Conservation (phyloP, 805 yeast species). For the Saccharomyces mikatae region DNA sequence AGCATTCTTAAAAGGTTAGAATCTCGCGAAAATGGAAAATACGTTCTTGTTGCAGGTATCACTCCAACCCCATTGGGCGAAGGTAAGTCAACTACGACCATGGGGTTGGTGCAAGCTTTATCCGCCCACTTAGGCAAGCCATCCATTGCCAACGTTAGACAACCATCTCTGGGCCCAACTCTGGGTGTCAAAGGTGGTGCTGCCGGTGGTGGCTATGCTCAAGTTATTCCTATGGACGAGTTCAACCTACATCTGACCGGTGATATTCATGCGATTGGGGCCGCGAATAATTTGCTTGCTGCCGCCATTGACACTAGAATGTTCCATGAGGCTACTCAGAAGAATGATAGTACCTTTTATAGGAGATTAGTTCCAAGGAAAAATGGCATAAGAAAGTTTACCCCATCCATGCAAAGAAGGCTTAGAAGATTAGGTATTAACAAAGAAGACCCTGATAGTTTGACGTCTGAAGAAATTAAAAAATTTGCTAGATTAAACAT, state of each 20-base stretch:
- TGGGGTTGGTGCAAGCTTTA: slow-evolving; percentile 93
- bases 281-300: slow-evolving; percentile 87
- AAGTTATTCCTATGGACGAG: slow-evolving; percentile 98
- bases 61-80: slow-evolving; percentile 98
- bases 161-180: slow-evolving; percentile 98
- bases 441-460: slow-evolving; percentile 70
- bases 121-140: slow-evolving; percentile 82
- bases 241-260: slow-evolving; percentile 97
- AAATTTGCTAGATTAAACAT: slow-evolving; percentile 78
- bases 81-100: slow-evolving; percentile 94
- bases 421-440: slow-evolving; percentile 71
- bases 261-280: slow-evolving; percentile 92
- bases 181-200: slow-evolving; percentile 99
- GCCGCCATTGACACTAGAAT: slow-evolving; percentile 96
- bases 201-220: slow-evolving; percentile 98
- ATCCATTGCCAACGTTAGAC: slow-evolving; percentile 91
- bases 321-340: slow-evolving; percentile 88
- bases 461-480: slow-evolving; percentile 67
- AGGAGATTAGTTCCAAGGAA: slow-evolving; percentile 80
- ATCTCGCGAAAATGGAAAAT: slow-evolving; percentile 63
- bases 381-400: slow-evolving; percentile 71
- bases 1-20: slow-evolving; percentile 61
- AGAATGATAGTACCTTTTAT: slow-evolving; percentile 66
- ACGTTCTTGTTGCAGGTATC: slow-evolving; percentile 89
- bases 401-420: slow-evolving; percentile 71